Base-by-base conservation (phyloP, 495 filamentous ascomycete genomes). In the Ramalina intermedia region DNA sequence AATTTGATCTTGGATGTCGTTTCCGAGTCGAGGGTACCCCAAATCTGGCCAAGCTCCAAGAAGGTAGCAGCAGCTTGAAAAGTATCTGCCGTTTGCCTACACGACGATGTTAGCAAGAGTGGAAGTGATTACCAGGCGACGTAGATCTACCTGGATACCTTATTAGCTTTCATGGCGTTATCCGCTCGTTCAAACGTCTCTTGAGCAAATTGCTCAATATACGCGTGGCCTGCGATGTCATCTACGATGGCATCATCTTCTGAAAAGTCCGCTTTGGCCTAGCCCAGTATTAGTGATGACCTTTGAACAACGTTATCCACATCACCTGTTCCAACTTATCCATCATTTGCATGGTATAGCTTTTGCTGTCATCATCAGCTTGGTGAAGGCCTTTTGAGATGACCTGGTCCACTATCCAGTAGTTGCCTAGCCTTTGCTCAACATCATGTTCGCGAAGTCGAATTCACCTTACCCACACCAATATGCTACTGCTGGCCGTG, bases 11-110 rank as follows among this genome's bases (percentile, higher is more conserved):
- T 94, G 21, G 85, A 78, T 38, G 79, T 75, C 43, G 82, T 78
- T 58, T 98, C 91, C 13, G 72, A 60, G 43, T 94, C 85, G 24
- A 77, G 67, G 4, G 76, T 60, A 0, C 79, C 81, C 84, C 90
- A 99, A 43, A 93, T 83, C 47, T 82, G 80, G 40, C 82, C 75
- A 17, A 96, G 68, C 55, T 96, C 86, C 49, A 96, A 79, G 62
- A 99, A 95, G 0, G 84, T 90, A 0, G 83, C 82, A 0, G 93
- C 88, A 18, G 91, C 93, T 60, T 82, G 78, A 57, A 99, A 89
- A 0, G 89, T 96, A 57, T 89, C 87, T 55, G 83, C 86, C 1
- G 91, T 99, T 76, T 94, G 84, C 53, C 88, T 93, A 42, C 17
- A 42, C 20, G 9, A 11, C 13, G 55, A 55, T 4, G 55, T 42